Evolutionary conservation across 2,329 filamentous ascomycete genomes (phyloP).

Genomic region (Cercospora sesami): DNA sequence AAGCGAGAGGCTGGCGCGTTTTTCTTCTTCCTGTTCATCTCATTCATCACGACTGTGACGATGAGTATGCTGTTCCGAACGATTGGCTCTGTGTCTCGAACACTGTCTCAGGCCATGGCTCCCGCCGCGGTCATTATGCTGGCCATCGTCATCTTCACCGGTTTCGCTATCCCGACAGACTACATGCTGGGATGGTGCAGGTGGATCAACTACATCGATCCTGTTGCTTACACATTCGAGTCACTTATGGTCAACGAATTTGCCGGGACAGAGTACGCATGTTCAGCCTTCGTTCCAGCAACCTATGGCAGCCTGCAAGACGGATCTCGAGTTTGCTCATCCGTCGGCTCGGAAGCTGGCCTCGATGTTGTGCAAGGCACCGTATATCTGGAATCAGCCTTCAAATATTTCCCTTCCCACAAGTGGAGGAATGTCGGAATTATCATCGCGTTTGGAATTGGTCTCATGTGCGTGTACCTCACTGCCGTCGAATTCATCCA

Average conservation of each 20-base stretch:
- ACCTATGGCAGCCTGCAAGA: constrained; percentile 41
- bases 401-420: constrained; percentile 40
- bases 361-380: constrained; percentile 43
- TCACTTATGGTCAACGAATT: constrained; percentile 74
- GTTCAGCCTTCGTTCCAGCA: constrained; percentile 46
- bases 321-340: constrained; percentile 42
- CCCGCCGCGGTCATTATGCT: constrained; percentile 61
- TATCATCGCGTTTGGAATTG: constrained; percentile 48
- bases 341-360: constrained; percentile 46
- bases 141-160: constrained; percentile 66
- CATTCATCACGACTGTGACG: constrained; percentile 68
- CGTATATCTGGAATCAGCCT: constrained; percentile 38
- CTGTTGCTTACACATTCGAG: constrained; percentile 78
- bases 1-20: constrained; percentile 72
- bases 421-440: constrained; percentile 53
- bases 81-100: constrained; percentile 73
- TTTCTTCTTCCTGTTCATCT: constrained; percentile 82
- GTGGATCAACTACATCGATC: constrained; percentile 82
- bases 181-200: constrained; percentile 79
- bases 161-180: constrained; percentile 57
- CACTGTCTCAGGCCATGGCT: constrained; percentile 59
- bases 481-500: constrained; percentile 49
- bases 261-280: constrained; percentile 59
- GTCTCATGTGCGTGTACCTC: constrained; percentile 46
- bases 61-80: constrained; percentile 88